Evolutionary conservation across 768 basidiomycete species (phyloP).

Genomic region (Macrolepiota fuliginosa): DNA sequence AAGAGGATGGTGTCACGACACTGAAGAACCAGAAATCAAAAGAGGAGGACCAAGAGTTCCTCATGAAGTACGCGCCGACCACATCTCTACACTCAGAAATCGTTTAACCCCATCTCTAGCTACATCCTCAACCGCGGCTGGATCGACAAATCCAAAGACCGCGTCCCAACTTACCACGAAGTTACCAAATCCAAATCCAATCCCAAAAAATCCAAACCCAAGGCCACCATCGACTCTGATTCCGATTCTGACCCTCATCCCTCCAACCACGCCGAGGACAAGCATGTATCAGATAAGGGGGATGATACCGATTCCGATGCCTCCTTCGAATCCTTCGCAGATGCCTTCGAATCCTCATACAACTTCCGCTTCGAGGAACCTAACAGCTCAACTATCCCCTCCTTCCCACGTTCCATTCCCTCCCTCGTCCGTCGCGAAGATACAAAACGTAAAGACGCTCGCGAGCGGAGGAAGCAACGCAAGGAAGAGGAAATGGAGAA

Average conservation of each 20-base stretch:
- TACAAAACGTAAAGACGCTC: conserved; percentile 80
- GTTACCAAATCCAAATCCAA: conserved; percentile 30
- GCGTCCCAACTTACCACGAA: conserved; percentile 85
- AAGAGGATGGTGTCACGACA: conserved; percentile 28
- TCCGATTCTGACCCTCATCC: conserved; percentile 18
- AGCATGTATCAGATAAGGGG: conserved; percentile 26
- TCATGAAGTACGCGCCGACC: conserved; percentile 69
- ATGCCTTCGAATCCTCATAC: conserved; percentile 93
- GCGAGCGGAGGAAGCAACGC: conserved; percentile 71
- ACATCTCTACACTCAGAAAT: conserved; percentile 1
- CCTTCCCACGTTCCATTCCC: conserved; percentile 74
- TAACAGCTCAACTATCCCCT: conserved; percentile 48
- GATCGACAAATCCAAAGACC: conserved; percentile 77
- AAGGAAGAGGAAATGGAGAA: conserved; percentile 75
- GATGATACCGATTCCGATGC: conserved; percentile 50
- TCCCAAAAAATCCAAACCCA: conserved; percentile 25
- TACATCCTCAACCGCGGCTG: conserved; percentile 98
- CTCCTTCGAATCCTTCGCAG: conserved; percentile 84
- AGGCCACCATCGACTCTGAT: conserved; percentile 27
- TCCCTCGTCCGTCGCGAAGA: conserved; percentile 70
- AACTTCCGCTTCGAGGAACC: conserved; percentile 98
- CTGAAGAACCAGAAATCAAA: conserved; percentile 35
- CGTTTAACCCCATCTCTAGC: conserved; percentile 36
- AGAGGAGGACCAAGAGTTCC: conserved; percentile 80
- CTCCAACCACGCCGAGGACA: not conserved